A percentile compares a stretch with the other conserved stretches of the same genome.
Conservation (phyloP, 495 filamentous ascomycete species). For the Penicillium bialowiezense region DNA sequence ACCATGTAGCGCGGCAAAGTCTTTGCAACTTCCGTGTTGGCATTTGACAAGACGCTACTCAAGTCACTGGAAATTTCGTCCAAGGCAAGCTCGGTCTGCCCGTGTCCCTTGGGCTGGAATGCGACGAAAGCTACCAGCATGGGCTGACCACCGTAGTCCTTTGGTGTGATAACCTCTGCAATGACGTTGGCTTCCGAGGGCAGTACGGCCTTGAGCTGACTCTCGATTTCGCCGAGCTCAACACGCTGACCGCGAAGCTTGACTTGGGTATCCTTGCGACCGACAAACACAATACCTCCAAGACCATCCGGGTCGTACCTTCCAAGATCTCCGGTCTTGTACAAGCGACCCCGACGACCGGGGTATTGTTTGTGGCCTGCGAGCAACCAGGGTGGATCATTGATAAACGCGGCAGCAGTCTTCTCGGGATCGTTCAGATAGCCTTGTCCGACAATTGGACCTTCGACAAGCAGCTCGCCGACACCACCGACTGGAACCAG, state of each 20-base stretch:
- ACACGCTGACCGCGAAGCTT: constrained; percentile 63
- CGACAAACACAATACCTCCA: constrained; percentile 52
- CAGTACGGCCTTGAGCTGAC: constrained; percentile 31
- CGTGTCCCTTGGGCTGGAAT: constrained; percentile 20
- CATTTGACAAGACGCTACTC: constrained; percentile 17
- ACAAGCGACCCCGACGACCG: constrained; percentile 40
- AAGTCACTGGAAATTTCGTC: constrained; percentile 19
- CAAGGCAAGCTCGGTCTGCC: constrained; percentile 14
- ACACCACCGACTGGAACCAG: constrained; percentile 49
- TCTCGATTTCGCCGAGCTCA: constrained; percentile 56
- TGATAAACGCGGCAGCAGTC: constrained; percentile 45
- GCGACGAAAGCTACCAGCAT: constrained; percentile 40
- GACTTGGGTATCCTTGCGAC: constrained; percentile 60
- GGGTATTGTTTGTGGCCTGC: constrained; percentile 32
- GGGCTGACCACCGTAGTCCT: constrained; percentile 27
- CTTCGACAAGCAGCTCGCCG: constrained; percentile 55
- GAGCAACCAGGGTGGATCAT: constrained; percentile 46
- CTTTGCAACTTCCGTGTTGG: constrained; percentile 26
- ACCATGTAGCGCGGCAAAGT: constrained; percentile 46
- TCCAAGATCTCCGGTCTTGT: constrained; percentile 54
- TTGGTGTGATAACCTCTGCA: constrained; percentile 38
- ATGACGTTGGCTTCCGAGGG: constrained; percentile 32
- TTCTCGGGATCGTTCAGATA: constrained; percentile 49
- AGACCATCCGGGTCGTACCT: constrained; percentile 52
- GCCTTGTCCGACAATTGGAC: constrained; percentile 49